Conservation (phyloP, 2,329 filamentous ascomycete genomes). For the Neoscytalidium dimidiatum region DNA sequence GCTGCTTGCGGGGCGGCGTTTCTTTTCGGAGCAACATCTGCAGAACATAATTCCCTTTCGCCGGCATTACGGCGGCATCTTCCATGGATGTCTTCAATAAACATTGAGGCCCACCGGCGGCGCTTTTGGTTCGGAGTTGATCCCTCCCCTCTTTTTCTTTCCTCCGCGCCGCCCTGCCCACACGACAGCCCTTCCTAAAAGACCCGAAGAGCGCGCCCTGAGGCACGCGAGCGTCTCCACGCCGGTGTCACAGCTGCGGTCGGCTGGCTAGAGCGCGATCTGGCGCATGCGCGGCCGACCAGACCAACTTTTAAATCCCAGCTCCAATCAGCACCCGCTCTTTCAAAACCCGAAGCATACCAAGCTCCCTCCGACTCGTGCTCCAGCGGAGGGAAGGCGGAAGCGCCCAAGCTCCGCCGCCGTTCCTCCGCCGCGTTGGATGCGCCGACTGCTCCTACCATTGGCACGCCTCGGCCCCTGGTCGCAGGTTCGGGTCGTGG, state of each 20-base stretch:
- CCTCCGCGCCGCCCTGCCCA: slow-evolving; percentile 4
- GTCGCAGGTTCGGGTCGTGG: not conserved
- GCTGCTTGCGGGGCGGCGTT: not conserved
- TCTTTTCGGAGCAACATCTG: not conserved
- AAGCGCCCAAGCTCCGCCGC: slow-evolving; percentile 9
- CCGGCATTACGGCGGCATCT: not conserved
- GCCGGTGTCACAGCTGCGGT: not conserved
- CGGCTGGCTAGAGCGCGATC: slow-evolving; percentile 8
- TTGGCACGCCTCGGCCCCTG: not conserved
- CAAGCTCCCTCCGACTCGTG: slow-evolving; percentile 12
- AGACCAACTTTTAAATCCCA: slow-evolving; percentile 7
- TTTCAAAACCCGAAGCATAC: slow-evolving; percentile 12
- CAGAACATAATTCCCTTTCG: slow-evolving; percentile 4
- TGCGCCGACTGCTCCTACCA: not conserved
- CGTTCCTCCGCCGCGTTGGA: slow-evolving; percentile 4
- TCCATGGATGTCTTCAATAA: slow-evolving; percentile 15
- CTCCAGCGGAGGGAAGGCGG: slow-evolving; percentile 12
- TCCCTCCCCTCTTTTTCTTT: slow-evolving; percentile 9
- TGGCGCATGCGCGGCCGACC: slow-evolving; percentile 7
- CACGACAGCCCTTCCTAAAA: slow-evolving; percentile 10
- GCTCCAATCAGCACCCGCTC: slow-evolving; percentile 11
- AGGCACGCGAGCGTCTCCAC: slow-evolving; percentile 14
- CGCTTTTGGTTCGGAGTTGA: slow-evolving; percentile 12
- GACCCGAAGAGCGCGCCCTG: not conserved
- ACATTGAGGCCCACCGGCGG: slow-evolving; percentile 16